Evolutionary conservation across 2,329 filamentous ascomycete species (phyloP), one percentile per base, ranked within the genome.

Genomic region (Cladosporium velox): DNA sequence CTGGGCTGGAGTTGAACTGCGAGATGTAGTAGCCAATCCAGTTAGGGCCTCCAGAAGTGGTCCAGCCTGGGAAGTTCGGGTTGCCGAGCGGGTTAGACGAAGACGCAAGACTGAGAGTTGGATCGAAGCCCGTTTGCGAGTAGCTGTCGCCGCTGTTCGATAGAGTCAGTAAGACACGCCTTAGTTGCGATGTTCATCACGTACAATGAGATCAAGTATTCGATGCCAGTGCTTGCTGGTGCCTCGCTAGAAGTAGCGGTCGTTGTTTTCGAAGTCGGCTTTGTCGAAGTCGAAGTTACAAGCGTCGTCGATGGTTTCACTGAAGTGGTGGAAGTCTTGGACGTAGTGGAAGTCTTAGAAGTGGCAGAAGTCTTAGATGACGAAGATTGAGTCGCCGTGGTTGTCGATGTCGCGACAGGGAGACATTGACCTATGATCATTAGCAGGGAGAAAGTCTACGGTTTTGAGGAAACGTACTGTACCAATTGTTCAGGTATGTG

Each of bases 51-150:
- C 76, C 75, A 3, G 70, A 70, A 2, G 72, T 70, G 2, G 74
- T 75, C 58, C 68, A 68, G 6, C 74, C 74, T 11, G 83, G 84
- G 68, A 85, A 86, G 0, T 78, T 58, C 0, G 88, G 88, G 70
- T 90, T 90, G 0, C 88, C 87, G 68, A 90, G 78, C 0, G 87
- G 86, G 71, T 88, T 86, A 6, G 77, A 75, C 4, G 79, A 69
- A 8, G 80, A 83, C 1, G 88, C 87, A 44, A 86, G 82, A 0
- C 80, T 75, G 26, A 80, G 79, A 12, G 77, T 81, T 51, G 83
- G 77, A 66, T 87, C 77, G 76, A 90, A 90, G 10, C 84, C 84
- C 2, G 85, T 87, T 67, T 84, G 82, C 1, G 85, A 85, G 76
- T 88, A 88, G 2, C 85, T 87, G 71, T 88, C 84, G 51, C 86